Evolutionary conservation across 768 basidiomycete genomes (phyloP), one percentile per base, ranked within the genome.

Genomic region (Lyophyllum shimeji): DNA sequence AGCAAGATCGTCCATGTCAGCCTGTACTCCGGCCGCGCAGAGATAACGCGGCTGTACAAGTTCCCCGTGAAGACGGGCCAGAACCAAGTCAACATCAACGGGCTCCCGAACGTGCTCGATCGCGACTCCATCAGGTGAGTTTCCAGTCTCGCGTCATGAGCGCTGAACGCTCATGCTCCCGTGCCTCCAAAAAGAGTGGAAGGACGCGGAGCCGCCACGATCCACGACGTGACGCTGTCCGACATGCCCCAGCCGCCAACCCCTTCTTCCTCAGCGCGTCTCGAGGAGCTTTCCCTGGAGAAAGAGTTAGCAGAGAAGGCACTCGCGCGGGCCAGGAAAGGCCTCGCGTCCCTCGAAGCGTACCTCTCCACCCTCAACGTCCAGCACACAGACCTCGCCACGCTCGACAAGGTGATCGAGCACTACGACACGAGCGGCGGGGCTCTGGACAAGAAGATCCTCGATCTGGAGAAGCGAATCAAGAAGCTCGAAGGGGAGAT

Each of bases 131-230:
- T 79, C 24, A 71, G 73, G 78, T 77, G 43, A 27, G 67, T 60
- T 6, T 18, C 15, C 7, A n/a, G n/a, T n/a, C n/a, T n/a, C n/a
- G n/a, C n/a, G n/a, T n/a, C n/a, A n/a, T n/a, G n/a, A n/a, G n/a
- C n/a, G n/a, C n/a, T n/a, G n/a, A n/a, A n/a, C n/a, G n/a, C n/a
- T n/a, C n/a, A n/a, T n/a, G n/a, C n/a, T n/a, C n/a, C n/a, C n/a
- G n/a, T n/a, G n/a, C n/a, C n/a, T n/a, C n/a, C n/a, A n/a, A n/a
- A 33, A 15, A 79, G 78, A 53, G 77, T 79, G 2, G 76, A 80
- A 66, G 78, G 78, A 9, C 61, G 70, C 18, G 76, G 78, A n/a
- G 60, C 65, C 39, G 78, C 76, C 5, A 78, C 74, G 0, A 80
- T 81, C 42, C 76, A 80, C 46, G 78, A 79, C 55, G 77, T 80